These are phyloP conservation scores for Ramalina peruviana DNA, from an alignment of 495 filamentous ascomycete genomes.

Conservation along the genomic window DNA sequence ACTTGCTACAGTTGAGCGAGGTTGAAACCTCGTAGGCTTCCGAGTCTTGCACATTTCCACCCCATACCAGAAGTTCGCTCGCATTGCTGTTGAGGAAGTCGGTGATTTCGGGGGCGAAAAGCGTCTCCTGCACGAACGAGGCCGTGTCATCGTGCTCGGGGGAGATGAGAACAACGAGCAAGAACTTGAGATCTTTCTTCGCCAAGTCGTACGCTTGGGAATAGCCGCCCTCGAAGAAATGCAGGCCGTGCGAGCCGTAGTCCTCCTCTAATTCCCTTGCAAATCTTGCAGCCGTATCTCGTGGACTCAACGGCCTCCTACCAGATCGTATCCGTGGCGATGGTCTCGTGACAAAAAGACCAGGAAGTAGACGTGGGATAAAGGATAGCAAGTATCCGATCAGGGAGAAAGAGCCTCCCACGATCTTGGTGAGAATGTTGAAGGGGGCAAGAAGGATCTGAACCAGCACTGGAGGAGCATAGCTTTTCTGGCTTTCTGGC, in stretches of 20 bases:
- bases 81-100: conserved; percentile 54
- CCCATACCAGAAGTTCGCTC: conserved; percentile 78
- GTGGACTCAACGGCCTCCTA: conserved; percentile 59
- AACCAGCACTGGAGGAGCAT: conserved; percentile 58
- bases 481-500: conserved; percentile 44
- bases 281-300: conserved; percentile 79
- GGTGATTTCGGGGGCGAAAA: conserved; percentile 60
- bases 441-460: conserved; percentile 71
- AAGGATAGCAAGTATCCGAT: conserved; percentile 69
- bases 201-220: conserved; percentile 78
- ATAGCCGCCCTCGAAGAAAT: conserved; percentile 75
- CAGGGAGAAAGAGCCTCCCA: conserved; percentile 47
- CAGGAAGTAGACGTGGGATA: conserved; percentile 53
- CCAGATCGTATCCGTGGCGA: conserved; percentile 47
- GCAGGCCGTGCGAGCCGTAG: conserved; percentile 54
- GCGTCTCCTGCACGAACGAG: conserved; percentile 68
- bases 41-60: conserved; percentile 76
- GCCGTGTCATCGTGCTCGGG: conserved; percentile 88
- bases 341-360: conserved; percentile 20
- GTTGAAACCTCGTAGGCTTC: conserved; percentile 85
- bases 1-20: conserved; percentile 74
- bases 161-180: conserved; percentile 71
- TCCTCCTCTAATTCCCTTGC: conserved; percentile 89
- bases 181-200: conserved; percentile 79
- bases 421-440: conserved; percentile 54